Evolutionary conservation across 768 basidiomycete species (phyloP).

Genomic region (Tylopilus plumbeoviolaceoides): DNA sequence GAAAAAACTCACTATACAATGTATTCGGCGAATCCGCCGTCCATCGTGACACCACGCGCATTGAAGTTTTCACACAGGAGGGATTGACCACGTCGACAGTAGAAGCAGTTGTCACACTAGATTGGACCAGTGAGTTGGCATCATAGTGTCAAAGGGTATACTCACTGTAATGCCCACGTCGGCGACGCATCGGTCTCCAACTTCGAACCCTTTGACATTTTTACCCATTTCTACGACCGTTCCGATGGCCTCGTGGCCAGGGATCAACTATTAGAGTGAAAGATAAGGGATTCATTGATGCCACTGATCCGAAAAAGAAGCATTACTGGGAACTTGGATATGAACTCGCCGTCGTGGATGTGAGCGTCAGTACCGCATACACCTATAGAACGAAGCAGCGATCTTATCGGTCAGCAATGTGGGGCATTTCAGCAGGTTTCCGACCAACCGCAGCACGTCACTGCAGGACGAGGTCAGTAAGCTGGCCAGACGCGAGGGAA

Average conservation of each 20-base stretch:
- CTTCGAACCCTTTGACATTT: slow-evolving; percentile 69
- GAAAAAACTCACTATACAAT: slow-evolving; percentile 64
- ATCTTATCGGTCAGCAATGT: background rate
- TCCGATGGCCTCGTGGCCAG: slow-evolving; percentile 76
- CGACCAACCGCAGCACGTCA: slow-evolving; percentile 41
- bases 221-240: slow-evolving; percentile 69
- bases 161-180: slow-evolving; percentile 72
- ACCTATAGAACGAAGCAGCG: slow-evolving; percentile 30
- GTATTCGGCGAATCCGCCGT: slow-evolving; percentile 90
- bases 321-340: slow-evolving; percentile 52
- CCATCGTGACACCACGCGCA: slow-evolving; percentile 71
- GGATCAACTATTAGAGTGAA: slow-evolving; percentile 49
- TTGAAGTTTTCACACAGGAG: slow-evolving; percentile 84
- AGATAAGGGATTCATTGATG: slow-evolving; percentile 18
- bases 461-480: slow-evolving; percentile 22
- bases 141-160: slow-evolving; percentile 1
- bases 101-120: slow-evolving; percentile 83
- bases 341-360: slow-evolving; percentile 63
- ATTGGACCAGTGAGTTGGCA: background rate
- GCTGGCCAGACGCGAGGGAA: background rate
- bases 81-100: slow-evolving; percentile 79
- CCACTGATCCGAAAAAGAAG: slow-evolving; percentile 14
- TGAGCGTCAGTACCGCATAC: slow-evolving; percentile 63
- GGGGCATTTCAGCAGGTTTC: background rate
- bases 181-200: slow-evolving; percentile 81